Percentiles rank a stretch among this genome's conserved stretches.
Conservation (phyloP, 2,329 filamentous ascomycete species). For the Paecilomyces variotii region DNA sequence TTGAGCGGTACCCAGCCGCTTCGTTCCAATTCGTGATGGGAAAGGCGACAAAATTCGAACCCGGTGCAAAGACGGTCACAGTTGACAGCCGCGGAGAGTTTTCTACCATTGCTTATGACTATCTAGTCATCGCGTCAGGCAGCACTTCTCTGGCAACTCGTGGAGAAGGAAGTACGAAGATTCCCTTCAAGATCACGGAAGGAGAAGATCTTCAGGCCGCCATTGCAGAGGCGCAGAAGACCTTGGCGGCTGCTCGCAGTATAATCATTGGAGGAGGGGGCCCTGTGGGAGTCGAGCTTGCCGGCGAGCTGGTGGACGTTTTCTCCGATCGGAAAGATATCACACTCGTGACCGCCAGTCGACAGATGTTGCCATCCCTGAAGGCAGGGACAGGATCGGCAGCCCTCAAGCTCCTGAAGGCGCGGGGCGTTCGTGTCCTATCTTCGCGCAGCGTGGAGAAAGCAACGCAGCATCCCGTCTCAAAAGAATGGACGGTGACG, state of each 20-base stretch:
- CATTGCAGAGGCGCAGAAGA: conserved; percentile 26
- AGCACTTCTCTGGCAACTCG: conserved; percentile 39
- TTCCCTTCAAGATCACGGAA: conserved; percentile 38
- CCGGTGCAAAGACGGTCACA: conserved; percentile 35
- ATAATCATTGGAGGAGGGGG: conserved; percentile 44
- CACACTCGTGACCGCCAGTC: conserved; percentile 17
- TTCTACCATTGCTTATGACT: conserved; percentile 40
- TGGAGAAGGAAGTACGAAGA: conserved; percentile 15
- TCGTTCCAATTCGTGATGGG: conserved; percentile 46
- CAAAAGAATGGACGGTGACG: conserved; percentile 7
- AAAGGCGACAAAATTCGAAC: conserved; percentile 41
- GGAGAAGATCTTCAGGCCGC: conserved; percentile 27
- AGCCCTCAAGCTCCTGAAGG: conserved; percentile 4
- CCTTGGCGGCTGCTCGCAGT: conserved; percentile 30
- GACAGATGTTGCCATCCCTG: conserved; percentile 4
- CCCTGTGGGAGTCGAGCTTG: conserved; percentile 41
- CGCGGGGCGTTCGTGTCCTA: conserved; percentile 7
- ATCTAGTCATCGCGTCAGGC: conserved; percentile 51
- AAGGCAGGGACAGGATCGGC: conserved; percentile 1
- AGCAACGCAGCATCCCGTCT: conserved; percentile 2
- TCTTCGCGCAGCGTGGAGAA: conserved; percentile 3
- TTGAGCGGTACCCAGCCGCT: conserved; percentile 41
- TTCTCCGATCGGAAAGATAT: conserved; percentile 24
- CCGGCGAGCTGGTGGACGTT: conserved; percentile 41
- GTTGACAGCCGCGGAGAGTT: conserved; percentile 26